phyloP scores from a whole-genome alignment of 495 filamentous ascomycete species.

The Aspergillus incahuasiensis region DNA sequence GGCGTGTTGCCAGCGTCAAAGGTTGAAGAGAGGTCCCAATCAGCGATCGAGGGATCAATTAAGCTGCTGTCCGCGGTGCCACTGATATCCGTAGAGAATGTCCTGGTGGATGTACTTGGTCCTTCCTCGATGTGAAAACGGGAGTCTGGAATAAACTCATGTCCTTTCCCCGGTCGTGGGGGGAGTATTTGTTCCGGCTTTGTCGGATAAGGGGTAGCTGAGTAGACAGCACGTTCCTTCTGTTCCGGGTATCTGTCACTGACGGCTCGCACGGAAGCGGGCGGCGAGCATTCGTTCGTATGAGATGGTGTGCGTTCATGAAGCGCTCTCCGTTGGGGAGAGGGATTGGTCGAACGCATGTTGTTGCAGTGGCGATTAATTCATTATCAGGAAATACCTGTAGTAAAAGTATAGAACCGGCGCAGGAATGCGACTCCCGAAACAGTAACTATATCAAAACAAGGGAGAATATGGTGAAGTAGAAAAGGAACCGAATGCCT shows the following conservation, averaged over 20 bases:
- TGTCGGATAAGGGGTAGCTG: constrained; percentile 46
- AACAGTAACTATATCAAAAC: constrained; percentile 2
- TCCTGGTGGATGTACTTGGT: constrained; percentile 18
- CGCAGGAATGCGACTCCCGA: constrained; percentile 6
- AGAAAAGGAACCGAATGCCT: constrained; percentile 10
- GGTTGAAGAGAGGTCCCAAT: constrained; percentile 42
- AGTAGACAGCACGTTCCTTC: constrained; percentile 39
- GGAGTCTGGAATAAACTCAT: constrained; percentile 33
- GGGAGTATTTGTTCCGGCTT: constrained; percentile 49
- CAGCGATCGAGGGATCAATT: constrained; percentile 29
- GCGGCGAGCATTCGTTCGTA: constrained; percentile 40
- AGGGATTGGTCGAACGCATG: constrained; percentile 29
- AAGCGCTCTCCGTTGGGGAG: constrained; percentile 41
- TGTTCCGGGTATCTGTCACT: constrained; percentile 30
- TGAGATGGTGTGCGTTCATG: constrained; percentile 52
- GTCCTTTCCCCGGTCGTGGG: constrained; percentile 44
- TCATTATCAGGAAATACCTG: constrained; percentile 28
- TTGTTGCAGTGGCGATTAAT: constrained; percentile 27
- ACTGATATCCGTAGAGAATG: constrained; percentile 27
- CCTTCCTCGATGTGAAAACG: constrained; percentile 26
- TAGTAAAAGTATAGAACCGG: constrained; percentile 4
- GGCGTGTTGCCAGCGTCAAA: constrained; percentile 39
- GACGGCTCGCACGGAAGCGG: constrained; percentile 33
- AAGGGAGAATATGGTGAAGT: constrained; percentile 7
- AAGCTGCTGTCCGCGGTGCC: constrained; percentile 27